These are phyloP conservation scores for Lepidium campestre DNA, from an alignment of 441 rosid genomes.

Conservation along the genomic window DNA sequence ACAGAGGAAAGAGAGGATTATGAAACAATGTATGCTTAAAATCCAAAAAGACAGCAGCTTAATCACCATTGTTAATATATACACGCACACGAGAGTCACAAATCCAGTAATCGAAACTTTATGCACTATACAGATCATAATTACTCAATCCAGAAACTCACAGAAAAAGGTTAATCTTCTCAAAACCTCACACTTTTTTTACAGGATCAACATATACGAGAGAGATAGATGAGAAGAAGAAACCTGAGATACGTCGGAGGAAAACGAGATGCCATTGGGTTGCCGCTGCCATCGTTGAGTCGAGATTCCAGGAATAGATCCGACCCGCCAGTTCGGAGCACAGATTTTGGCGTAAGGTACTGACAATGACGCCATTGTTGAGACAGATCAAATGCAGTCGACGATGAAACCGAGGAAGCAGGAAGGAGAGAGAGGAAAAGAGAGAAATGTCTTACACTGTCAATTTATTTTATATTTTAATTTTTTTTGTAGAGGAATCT, in stretches of 20 bases:
- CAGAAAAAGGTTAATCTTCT: neutral
- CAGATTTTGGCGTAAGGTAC: conserved; percentile 63
- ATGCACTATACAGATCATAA: neutral
- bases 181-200: neutral
- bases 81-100: neutral
- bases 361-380: conserved; percentile 56
- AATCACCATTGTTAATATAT: neutral
- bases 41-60: neutral
- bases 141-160: neutral
- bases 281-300: conserved; percentile 16
- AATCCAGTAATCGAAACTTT: neutral
- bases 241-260: conserved; percentile 48
- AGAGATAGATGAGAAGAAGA: neutral
- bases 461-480: neutral
- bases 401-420: conserved; percentile 26
- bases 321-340: conserved; percentile 26
- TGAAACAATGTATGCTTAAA: neutral
- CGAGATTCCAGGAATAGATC: conserved; percentile 31
- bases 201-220: neutral
- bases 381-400: conserved; percentile 14
- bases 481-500: neutral
- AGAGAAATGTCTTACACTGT: neutral
- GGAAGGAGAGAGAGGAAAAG: neutral
- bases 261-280: conserved; percentile 21
- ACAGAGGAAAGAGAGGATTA: neutral